phyloP scores from a whole-genome alignment of 495 filamentous ascomycete genomes.

The Aspergillus campestris region DNA sequence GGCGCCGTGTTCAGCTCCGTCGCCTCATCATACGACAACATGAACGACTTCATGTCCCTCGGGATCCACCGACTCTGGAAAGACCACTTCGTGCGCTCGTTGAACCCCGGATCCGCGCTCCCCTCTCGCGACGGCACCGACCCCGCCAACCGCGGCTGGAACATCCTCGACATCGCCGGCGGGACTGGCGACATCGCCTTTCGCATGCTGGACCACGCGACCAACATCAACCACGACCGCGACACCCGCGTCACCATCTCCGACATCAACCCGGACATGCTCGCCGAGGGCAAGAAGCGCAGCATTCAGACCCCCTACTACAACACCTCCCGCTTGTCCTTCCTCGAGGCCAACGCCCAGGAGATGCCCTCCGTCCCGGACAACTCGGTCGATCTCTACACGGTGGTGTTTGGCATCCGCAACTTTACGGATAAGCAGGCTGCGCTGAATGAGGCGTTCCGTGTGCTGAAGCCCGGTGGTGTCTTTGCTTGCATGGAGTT shows the following conservation, averaged over 20 bases:
- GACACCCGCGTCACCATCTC: constrained; percentile 75
- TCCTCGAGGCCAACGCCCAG: constrained; percentile 89
- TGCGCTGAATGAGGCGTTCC: constrained; percentile 71
- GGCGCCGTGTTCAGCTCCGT: constrained; percentile 92
- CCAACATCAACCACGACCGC: constrained; percentile 70
- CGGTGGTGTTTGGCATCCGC: constrained; percentile 93
- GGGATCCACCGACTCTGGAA: constrained; percentile 98
- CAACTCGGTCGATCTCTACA: constrained; percentile 78
- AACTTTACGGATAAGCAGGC: constrained; percentile 86
- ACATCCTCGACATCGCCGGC: constrained; percentile 94
- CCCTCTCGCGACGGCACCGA: constrained; percentile 31
- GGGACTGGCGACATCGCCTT: constrained; percentile 98
- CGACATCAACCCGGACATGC: constrained; percentile 94
- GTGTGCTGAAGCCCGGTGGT: constrained; percentile 88
- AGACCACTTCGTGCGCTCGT: constrained; percentile 87
- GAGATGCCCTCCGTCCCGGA: constrained; percentile 55
- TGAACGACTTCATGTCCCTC: constrained; percentile 99
- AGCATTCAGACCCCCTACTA: constrained; percentile 52
- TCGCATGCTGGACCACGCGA: constrained; percentile 86
- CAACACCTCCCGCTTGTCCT: constrained; percentile 52
- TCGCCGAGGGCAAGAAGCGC: constrained; percentile 77
- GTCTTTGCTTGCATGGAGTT: constrained; percentile 98
- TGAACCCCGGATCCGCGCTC: constrained; percentile 77
- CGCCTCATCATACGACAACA: constrained; percentile 81
- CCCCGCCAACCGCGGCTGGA: constrained; percentile 43